These are phyloP conservation scores for Silene coronaria DNA, from an alignment of 179 eudicot genomes.

Conservation along the genomic window DNA sequence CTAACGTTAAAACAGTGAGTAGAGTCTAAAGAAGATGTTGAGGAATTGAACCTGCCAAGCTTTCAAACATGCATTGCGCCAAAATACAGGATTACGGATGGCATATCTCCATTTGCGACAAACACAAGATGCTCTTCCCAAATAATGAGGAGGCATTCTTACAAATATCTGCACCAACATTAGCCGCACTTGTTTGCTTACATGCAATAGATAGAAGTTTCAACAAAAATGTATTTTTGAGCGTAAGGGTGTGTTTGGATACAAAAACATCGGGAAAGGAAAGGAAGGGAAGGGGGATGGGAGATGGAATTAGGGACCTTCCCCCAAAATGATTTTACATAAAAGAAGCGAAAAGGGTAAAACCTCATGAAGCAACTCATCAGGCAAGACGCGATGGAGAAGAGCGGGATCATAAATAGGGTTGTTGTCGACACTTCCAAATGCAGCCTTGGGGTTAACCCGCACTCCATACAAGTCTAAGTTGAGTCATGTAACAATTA, in stretches of 20 bases:
- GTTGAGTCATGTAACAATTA: background rate
- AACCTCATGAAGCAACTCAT: constrained; percentile 92
- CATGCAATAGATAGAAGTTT: too few relatives aligned
- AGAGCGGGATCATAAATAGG: constrained; percentile 60
- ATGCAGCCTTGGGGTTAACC: constrained; percentile 70
- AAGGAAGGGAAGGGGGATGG: too few relatives aligned
- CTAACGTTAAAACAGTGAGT: background rate
- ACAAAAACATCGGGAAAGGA: too few relatives aligned
- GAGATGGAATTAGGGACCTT: too few relatives aligned
- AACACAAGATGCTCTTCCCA: constrained; percentile 87
- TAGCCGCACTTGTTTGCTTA: background rate
- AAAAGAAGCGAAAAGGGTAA: background rate
- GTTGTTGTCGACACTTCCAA: constrained; percentile 56
- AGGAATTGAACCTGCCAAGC: constrained; percentile 66
- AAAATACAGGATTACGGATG: constrained; percentile 76
- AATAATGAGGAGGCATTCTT: constrained; percentile 63
- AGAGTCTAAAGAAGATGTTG: background rate
- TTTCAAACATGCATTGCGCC: constrained; percentile 86
- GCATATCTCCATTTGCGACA: constrained; percentile 93
- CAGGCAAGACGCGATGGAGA: constrained; percentile 70
- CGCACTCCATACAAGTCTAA: constrained; percentile 84
- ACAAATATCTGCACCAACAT: constrained; percentile 51
- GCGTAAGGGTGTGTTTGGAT: too few relatives aligned
- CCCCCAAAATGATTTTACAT: too few relatives aligned
- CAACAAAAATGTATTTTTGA: background rate